Conservation (phyloP, 2,329 filamentous ascomycete genomes). For the Fusarium annulatum region DNA sequence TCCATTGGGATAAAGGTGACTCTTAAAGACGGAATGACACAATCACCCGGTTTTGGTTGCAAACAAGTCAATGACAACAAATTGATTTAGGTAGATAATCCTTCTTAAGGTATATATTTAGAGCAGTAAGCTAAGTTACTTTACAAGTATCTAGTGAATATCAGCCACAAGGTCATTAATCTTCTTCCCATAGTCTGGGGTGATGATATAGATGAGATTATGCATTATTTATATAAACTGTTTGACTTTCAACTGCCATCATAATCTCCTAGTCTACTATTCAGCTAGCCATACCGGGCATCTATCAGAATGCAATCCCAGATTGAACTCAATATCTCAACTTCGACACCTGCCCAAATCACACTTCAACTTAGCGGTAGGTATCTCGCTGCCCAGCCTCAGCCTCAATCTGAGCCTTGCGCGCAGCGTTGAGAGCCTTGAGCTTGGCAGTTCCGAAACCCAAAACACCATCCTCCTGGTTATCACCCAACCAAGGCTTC, state of each 20-base stretch:
- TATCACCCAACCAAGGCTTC: slow-evolving; percentile 94
- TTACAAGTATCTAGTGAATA: too few relatives aligned
- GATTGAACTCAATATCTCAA: background rate
- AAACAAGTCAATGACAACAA: too few relatives aligned
- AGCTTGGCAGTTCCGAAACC: slow-evolving; percentile 89
- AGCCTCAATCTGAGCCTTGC: slow-evolving; percentile 51
- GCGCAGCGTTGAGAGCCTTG: slow-evolving; percentile 71
- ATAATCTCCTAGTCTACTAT: background rate
- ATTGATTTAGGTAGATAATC: too few relatives aligned
- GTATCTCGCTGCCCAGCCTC: slow-evolving; percentile 36
- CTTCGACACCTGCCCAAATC: background rate
- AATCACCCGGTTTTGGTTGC: too few relatives aligned
- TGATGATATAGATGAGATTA: background rate
- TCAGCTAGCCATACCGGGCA: background rate
- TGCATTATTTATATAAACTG: background rate
- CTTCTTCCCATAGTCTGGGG: too few relatives aligned
- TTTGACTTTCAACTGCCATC: accelerated
- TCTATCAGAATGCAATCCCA: background rate
- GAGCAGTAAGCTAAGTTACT: too few relatives aligned
- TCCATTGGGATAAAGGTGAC: background rate
- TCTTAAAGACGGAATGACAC: too few relatives aligned
- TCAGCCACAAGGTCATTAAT: too few relatives aligned
- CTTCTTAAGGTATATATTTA: too few relatives aligned
- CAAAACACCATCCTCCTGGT: slow-evolving; percentile 83
- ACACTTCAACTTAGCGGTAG: background rate